Percentiles rank a stretch among this genome's conserved stretches.
Evolutionary conservation across 2,329 filamentous ascomycete species (phyloP).

Genomic region (Trichophyton schoenleinii): DNA sequence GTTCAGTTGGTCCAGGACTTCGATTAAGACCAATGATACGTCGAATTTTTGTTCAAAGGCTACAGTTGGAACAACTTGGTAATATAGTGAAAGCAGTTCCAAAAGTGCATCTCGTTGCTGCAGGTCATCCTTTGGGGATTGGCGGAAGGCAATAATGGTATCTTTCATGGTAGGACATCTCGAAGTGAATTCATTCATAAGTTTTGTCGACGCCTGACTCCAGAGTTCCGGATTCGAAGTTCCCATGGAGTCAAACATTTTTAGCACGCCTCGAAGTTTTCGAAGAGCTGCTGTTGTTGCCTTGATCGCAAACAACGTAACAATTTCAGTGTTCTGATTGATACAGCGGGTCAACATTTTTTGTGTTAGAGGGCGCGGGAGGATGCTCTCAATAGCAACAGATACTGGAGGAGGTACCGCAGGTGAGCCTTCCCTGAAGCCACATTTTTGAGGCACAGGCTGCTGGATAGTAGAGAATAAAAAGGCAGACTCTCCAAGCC

Average conservation of each 20-base stretch:
- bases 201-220: constrained; percentile 53
- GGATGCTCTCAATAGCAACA: constrained; percentile 69
- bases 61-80: constrained; percentile 64
- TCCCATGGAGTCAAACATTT: constrained; percentile 45
- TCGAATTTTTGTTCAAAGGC: constrained; percentile 80
- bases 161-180: constrained; percentile 74
- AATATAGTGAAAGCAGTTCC: constrained; percentile 70
- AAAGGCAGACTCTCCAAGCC: constrained; percentile 87
- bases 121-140: constrained; percentile 53
- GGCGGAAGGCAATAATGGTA: constrained; percentile 60
- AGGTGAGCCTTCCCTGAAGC: constrained; percentile 50
- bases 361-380: constrained; percentile 70
- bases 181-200: constrained; percentile 63
- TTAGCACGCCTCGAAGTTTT: constrained; percentile 57
- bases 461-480: constrained; percentile 69
- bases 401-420: constrained; percentile 63
- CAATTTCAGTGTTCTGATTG: constrained; percentile 61
- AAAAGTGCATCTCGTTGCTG: constrained; percentile 69
- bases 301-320: constrained; percentile 72
- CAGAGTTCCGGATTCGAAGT: constrained; percentile 43
- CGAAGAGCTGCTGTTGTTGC: constrained; percentile 66
- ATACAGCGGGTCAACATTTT: constrained; percentile 70
- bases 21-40: constrained; percentile 62
- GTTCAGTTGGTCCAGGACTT: constrained; percentile 52
- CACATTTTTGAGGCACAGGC: constrained; percentile 59